Conservation (phyloP, 2,329 filamentous ascomycete genomes). For the Apiospora pterosperma region DNA sequence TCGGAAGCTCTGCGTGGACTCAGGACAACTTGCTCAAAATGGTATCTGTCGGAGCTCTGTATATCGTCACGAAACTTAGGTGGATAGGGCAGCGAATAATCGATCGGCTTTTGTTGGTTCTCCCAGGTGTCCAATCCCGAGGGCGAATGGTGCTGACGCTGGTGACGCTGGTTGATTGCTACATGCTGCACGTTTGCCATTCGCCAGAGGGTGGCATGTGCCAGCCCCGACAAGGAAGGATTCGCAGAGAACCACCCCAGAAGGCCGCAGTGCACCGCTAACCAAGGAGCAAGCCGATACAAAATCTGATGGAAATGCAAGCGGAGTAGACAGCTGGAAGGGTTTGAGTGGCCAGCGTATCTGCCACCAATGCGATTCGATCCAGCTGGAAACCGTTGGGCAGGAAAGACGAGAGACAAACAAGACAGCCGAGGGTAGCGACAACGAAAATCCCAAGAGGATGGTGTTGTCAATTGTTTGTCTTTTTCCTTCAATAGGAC, state of each 20-base stretch:
- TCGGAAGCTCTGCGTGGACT: conserved; percentile 23
- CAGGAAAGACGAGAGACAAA: neutral
- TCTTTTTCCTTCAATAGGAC: neutral
- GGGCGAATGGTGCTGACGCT: conserved; percentile 24
- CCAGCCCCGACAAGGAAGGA: conserved; percentile 24
- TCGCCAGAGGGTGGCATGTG: conserved; percentile 20
- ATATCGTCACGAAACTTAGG: conserved; percentile 25
- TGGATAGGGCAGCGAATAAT: conserved; percentile 34
- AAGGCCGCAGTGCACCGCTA: conserved; percentile 1
- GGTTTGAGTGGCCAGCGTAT: conserved; percentile 28
- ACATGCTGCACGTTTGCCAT: conserved; percentile 27
- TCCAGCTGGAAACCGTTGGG: conserved; percentile 17
- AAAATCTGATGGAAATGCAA: conserved; percentile 22
- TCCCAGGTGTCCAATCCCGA: conserved; percentile 29
- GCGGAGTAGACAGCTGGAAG: conserved; percentile 30
- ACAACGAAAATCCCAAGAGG: neutral
- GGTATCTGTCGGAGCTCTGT: conserved; percentile 28
- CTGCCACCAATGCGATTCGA: conserved; percentile 15
- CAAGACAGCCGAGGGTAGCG: neutral
- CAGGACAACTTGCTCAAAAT: conserved; percentile 20
- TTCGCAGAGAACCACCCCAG: conserved; percentile 21
- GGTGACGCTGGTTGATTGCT: conserved; percentile 24
- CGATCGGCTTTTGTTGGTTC: conserved; percentile 19
- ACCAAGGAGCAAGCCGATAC: conserved; percentile 21
- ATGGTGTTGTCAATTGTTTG: neutral